Base-by-base conservation (phyloP, 1,139 yeast species). In the Blastobotrys buckinghamii region DNA sequence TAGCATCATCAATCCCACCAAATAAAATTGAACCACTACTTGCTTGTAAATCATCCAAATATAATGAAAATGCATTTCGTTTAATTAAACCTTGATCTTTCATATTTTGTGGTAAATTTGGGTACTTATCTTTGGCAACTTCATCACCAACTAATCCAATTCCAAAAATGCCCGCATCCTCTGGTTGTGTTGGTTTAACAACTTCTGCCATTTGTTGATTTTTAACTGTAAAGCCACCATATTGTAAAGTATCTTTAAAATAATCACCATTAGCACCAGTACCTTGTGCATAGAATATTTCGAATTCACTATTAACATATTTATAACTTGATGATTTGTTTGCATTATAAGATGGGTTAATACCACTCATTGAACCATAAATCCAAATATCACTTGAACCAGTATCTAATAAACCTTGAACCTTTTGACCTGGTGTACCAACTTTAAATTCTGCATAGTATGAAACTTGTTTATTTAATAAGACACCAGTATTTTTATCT, bases 1-100 rank as follows among this genome's bases (percentile, higher is more conserved):
- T 77, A 34, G 75, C 68, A 44, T 69, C 67, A 61, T 81, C 85
- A n/a, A 79, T 68, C 4, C 81, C 85, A 10, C 85, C 85, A 62
- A 81, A 78, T 44, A 80, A 63, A 26, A 81, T 58, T 16, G 69
- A 60, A 1, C 85, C 85, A 2, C 67, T 50, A 15, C 62, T 53
- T 1, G 75, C 62, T n/a, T 65, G 65, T 34, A 66, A 55, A 41
- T 70, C 65, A 49, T 72, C 69, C 54, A 80, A 70, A 60, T 72
- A 80, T 50, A 80, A 64, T 7, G 83, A 78, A 63, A 76, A 80
- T 12, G 77, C 76, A 39, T 61, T 67, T 48, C 70, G 69, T 45
- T 67, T 59, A 56, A 77, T 77, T 44, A 66, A 49, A 0, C 82
- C 82, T 53, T 71, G 72, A 45, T 67, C 61, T 56, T 68, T 71